Conservation (phyloP, 805 yeast species). For the Groenewaldozyma salmanticensis region DNA sequence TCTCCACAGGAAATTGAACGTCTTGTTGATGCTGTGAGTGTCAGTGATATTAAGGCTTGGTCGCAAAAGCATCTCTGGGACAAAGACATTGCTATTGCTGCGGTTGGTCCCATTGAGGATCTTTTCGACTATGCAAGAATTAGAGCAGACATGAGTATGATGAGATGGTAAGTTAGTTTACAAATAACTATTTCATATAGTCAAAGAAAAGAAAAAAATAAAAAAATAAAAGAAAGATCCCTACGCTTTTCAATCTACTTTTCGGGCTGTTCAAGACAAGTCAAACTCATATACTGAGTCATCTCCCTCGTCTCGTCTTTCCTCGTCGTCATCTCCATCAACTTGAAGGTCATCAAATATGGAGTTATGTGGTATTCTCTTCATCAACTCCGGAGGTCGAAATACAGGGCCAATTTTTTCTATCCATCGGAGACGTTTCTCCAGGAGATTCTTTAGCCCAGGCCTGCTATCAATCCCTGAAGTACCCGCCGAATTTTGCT, state of each 20-base stretch:
- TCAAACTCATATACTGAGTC: conserved; percentile 2
- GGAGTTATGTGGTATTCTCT: conserved; percentile 58
- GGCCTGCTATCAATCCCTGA: conserved; percentile 31
- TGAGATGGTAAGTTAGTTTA: conserved; percentile 28
- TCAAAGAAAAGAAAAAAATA: too few relatives aligned
- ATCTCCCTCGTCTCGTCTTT: conserved; percentile 22
- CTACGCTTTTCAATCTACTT: too few relatives aligned
- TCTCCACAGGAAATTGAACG: conserved; percentile 66
- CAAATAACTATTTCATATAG: too few relatives aligned
- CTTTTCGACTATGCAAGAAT: conserved; percentile 63
- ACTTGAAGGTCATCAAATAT: conserved; percentile 42
- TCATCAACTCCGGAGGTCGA: conserved; percentile 55
- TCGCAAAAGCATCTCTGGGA: conserved; percentile 70
- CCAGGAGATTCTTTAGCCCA: conserved; percentile 69
- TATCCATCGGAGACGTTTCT: conserved; percentile 84
- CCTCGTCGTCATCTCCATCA: conserved; percentile 35
- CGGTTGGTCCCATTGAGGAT: conserved; percentile 68
- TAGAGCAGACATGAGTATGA: conserved; percentile 36
- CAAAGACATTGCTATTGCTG: conserved; percentile 84
- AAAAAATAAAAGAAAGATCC: not conserved
- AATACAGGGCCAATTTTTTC: conserved; percentile 82
- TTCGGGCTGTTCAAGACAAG: not conserved
- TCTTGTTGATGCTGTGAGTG: conserved; percentile 68
- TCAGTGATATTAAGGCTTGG: conserved; percentile 76
- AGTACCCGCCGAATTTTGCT: conserved; percentile 13